A percentile compares a stretch with the other conserved stretches of the same genome.
These are phyloP conservation scores for Alternaria ventricosa DNA, from an alignment of 2,329 filamentous ascomycete species.

Conservation along the genomic window DNA sequence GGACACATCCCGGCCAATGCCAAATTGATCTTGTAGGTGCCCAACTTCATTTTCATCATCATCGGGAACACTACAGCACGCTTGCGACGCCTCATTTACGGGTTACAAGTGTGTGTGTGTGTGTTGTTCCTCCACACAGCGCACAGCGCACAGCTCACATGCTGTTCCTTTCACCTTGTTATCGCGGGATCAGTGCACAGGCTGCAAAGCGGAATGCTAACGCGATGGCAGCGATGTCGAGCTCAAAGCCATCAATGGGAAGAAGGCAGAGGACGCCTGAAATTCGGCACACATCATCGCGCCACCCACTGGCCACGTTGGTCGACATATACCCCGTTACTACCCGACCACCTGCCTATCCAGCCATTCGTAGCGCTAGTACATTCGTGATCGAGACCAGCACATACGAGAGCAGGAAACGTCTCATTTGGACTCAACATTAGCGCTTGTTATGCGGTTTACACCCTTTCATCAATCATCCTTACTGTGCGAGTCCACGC, in stretches of 20 bases:
- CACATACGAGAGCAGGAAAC: neutral
- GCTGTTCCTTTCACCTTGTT: slow-evolving; percentile 2
- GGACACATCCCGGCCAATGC: slow-evolving; percentile 76
- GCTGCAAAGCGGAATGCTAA: slow-evolving; percentile 16
- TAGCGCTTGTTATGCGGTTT: slow-evolving; percentile 3
- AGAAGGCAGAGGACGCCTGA: slow-evolving; percentile 45
- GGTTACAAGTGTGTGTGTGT: neutral
- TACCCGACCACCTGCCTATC: slow-evolving; percentile 13
- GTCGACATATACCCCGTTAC: slow-evolving; percentile 15
- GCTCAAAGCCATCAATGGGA: slow-evolving; percentile 68
- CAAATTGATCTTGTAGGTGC: slow-evolving; percentile 81
- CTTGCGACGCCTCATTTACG: neutral
- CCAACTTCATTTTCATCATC: slow-evolving; percentile 8
- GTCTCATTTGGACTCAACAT: neutral
- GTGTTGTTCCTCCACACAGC: slow-evolving; percentile 5
- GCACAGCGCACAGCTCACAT: slow-evolving; percentile 16
- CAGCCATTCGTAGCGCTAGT: neutral
- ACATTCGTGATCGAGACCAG: neutral
- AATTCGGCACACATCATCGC: neutral
- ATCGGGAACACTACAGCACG: slow-evolving; percentile 2
- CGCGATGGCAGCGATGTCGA: slow-evolving; percentile 65
- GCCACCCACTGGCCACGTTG: neutral
- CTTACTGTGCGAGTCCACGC: neutral
- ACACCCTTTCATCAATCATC: slow-evolving; percentile 1
- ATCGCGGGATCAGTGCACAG: neutral